Conservation (phyloP, 148 eudicot species). For the Amaranthus cruentus region DNA sequence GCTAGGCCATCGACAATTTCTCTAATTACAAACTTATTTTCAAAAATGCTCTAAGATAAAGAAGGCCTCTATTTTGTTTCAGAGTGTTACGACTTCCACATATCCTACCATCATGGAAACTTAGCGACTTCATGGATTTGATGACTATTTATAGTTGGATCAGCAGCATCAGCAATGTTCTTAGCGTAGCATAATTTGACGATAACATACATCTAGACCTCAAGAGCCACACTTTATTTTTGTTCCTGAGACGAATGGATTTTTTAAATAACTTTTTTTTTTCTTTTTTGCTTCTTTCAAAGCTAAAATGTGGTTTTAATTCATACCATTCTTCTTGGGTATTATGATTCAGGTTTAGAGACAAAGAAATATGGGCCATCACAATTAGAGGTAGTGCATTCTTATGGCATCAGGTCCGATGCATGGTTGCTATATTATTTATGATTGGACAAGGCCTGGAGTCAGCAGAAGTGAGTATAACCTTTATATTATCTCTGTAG, state of each 20-base stretch:
- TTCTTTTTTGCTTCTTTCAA: neutral
- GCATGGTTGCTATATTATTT: constrained; percentile 91
- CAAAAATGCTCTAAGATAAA: neutral
- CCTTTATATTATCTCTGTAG: neutral
- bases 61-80: neutral
- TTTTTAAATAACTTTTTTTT: neutral
- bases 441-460: constrained; percentile 87
- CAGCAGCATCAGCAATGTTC: neutral
- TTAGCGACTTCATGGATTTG: neutral
- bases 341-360: constrained; percentile 46
- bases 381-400: constrained; percentile 91
- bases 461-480: constrained; percentile 64
- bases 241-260: neutral
- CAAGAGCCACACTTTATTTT: neutral
- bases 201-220: constrained; percentile 1
- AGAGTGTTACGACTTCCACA: constrained; percentile 6
- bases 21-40: neutral
- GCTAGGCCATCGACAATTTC: neutral
- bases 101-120: neutral
- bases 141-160: neutral
- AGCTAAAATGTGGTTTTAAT: neutral
- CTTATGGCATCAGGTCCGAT: constrained; percentile 97
- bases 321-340: neutral
- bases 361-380: constrained; percentile 63
- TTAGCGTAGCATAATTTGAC: neutral